Evolutionary conservation across 805 yeast genomes (phyloP), one percentile per base, ranked within the genome.

Genomic region (Metschnikowia continentalis): DNA sequence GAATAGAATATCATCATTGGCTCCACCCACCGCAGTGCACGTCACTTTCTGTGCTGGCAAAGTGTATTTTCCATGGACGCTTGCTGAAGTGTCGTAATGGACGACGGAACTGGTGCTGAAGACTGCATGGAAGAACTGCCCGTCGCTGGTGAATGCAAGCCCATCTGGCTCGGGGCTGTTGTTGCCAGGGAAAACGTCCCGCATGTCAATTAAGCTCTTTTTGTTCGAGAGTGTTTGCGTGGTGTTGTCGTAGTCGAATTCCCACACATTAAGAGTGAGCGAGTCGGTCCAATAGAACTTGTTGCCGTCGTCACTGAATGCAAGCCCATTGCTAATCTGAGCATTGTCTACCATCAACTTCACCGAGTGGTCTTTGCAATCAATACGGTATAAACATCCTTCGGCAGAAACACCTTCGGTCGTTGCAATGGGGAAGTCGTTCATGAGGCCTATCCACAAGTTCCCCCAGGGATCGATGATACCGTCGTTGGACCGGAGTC

Each of bases 381-480:
- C 60, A 35, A 74, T 61, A 14, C 75, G 59, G 58, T 65, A 72
- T 42, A 74, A 58, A 26, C 53, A 74, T 1, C 96, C 97, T 48
- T 79, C 79, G 1, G 71, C 68, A n/a, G 63, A 48, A 14, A 65
- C 61, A 23, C 66, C 61, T 14, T 71, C 74, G 14, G 52, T 52
- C 14, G 46, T 45, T 8, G 63, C 49, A 19, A 57, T 42, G 6
- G 65, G 68, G 57, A 80, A 81, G 51, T 81, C 82, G 20, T 75
- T 75, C 96, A 90, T 90, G 19, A 91, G 75, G 1, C 97, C 96
- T 46, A 88, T 81, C 79, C 88, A 85, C 46, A 90, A 77, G 54
- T 84, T 77, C 0, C 96, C 96, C 61, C 80, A 71, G 3, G 88
- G 85, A 53, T 88, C 90, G 38, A 90, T 79, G 42, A 81, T 78